These are phyloP conservation scores for Immersiella caudata DNA, from an alignment of 495 filamentous ascomycete genomes.

Conservation along the genomic window DNA sequence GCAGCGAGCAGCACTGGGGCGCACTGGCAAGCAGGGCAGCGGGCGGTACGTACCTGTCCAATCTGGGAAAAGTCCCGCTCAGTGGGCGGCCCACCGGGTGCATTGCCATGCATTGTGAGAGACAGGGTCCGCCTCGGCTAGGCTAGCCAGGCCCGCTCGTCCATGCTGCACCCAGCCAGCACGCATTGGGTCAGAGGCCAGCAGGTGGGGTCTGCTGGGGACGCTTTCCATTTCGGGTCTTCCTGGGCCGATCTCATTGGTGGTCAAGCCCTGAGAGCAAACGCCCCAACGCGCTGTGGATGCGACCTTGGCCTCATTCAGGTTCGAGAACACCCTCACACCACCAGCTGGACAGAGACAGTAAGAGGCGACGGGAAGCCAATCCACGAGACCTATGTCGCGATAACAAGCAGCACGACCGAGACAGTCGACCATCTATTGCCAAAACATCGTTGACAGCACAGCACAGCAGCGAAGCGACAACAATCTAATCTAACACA, in stretches of 20 bases:
- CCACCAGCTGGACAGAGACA: slow-evolving; percentile 2
- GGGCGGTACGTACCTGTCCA: slow-evolving; percentile 11
- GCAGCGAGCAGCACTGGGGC: slow-evolving; percentile 18
- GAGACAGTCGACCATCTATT: slow-evolving; percentile 11
- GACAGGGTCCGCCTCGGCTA: neutral
- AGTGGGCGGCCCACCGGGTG: slow-evolving; percentile 1
- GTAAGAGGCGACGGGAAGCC: neutral
- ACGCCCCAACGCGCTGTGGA: slow-evolving; percentile 10
- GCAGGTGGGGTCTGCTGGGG: slow-evolving; percentile 6
- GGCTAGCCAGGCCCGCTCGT: neutral
- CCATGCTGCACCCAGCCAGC: slow-evolving; percentile 1
- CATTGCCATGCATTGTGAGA: slow-evolving; percentile 13
- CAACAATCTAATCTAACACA: neutral
- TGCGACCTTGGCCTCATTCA: neutral
- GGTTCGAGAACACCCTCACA: slow-evolving; percentile 14
- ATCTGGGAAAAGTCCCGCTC: slow-evolving; percentile 14
- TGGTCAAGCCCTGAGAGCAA: neutral
- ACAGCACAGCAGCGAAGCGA: neutral
- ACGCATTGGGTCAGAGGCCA: neutral
- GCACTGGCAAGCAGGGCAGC: neutral
- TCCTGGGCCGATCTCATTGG: slow-evolving; percentile 1
- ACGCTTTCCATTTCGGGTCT: slow-evolving; percentile 13
- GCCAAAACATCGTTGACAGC: slow-evolving; percentile 6
- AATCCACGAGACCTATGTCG: slow-evolving; percentile 15
- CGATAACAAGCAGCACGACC: slow-evolving; percentile 2